phyloP scores from a whole-genome alignment of 2,329 filamentous ascomycete genomes.

The Cladophialophora chaetospira region DNA sequence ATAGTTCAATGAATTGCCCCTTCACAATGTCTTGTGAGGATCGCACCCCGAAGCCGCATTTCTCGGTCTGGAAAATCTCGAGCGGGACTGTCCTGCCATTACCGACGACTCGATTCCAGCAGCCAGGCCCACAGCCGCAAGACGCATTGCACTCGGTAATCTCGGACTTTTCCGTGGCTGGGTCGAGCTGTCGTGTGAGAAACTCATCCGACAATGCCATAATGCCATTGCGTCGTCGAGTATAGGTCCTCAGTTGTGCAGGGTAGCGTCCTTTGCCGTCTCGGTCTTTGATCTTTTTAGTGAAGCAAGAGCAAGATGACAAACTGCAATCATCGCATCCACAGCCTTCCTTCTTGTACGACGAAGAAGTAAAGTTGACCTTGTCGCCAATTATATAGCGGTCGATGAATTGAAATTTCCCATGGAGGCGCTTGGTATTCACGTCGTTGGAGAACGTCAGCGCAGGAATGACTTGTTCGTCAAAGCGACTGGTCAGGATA shows the following conservation, averaged over 20 bases:
- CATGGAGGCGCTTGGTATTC: constrained; percentile 26
- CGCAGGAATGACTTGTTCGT: constrained; percentile 19
- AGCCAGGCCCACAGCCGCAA: constrained; percentile 41
- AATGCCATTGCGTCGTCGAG: constrained; percentile 23
- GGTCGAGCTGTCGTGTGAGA: constrained; percentile 19
- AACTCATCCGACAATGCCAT: constrained; percentile 30
- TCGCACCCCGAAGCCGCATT: constrained; percentile 48
- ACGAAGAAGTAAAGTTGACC: constrained; percentile 17
- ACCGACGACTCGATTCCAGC: constrained; percentile 48
- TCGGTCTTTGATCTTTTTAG: constrained; percentile 18
- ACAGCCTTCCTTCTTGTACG: constrained; percentile 26
- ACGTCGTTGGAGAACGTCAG: constrained; percentile 32
- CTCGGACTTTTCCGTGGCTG: constrained; percentile 14
- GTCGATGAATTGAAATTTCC: constrained; percentile 34
- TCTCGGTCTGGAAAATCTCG: constrained; percentile 47
- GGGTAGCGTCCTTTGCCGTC: constrained; percentile 1
- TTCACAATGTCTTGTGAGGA: constrained; percentile 41
- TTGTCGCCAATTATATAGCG: constrained; percentile 28
- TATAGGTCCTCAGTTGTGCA: constrained; percentile 18
- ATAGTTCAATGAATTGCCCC: constrained; percentile 50
- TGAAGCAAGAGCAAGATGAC: constrained; percentile 23
- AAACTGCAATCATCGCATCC: constrained; percentile 20
- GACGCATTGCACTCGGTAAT: constrained; percentile 47
- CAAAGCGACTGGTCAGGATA: constrained; percentile 28
- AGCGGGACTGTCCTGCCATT: constrained; percentile 43